phyloP scores from a whole-genome alignment of 192 early-diverging fungal genomes.

The Coemansia sp. region DNA sequence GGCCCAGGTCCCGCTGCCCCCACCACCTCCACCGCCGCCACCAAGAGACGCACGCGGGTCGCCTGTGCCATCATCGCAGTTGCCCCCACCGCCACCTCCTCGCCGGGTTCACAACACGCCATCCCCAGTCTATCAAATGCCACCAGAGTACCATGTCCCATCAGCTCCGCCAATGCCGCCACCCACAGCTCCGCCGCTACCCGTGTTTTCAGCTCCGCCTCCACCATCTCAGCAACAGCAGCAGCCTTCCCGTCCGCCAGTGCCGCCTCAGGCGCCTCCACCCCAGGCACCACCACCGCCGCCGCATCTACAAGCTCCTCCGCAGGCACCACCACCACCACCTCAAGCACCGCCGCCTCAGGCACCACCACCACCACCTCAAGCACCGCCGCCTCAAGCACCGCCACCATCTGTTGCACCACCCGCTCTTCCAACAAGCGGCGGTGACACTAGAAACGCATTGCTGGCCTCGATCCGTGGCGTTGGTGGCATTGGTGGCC shows the following conservation, averaged over 20 bases:
- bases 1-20: conserved; percentile 1
- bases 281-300: conserved; percentile 20
- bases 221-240: background rate
- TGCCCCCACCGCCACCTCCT: conserved; percentile 29
- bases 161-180: conserved; percentile 25
- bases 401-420: conserved; percentile 9
- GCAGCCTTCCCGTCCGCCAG: conserved; percentile 12
- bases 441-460: conserved; percentile 28
- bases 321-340: conserved; percentile 15
- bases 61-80: conserved; percentile 17
- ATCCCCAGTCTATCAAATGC: conserved; percentile 7
- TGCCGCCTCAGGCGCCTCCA: conserved; percentile 17
- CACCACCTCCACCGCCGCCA: conserved; percentile 21
- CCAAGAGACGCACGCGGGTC: conserved; percentile 23
- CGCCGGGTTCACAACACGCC: conserved; percentile 14
- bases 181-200: conserved; percentile 7
- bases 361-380: conserved; percentile 21
- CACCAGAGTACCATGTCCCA: conserved; percentile 9
- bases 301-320: conserved; percentile 10
- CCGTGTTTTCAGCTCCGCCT: conserved; percentile 2
- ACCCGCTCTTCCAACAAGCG: conserved; percentile 18
- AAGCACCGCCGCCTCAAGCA: conserved; percentile 12
- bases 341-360: conserved; percentile 23
- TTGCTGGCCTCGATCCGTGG: conserved; percentile 53
- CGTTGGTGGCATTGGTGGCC: conserved; percentile 35